These are phyloP conservation scores for Agrocybe praecox DNA, from an alignment of 768 basidiomycete genomes.

Conservation along the genomic window DNA sequence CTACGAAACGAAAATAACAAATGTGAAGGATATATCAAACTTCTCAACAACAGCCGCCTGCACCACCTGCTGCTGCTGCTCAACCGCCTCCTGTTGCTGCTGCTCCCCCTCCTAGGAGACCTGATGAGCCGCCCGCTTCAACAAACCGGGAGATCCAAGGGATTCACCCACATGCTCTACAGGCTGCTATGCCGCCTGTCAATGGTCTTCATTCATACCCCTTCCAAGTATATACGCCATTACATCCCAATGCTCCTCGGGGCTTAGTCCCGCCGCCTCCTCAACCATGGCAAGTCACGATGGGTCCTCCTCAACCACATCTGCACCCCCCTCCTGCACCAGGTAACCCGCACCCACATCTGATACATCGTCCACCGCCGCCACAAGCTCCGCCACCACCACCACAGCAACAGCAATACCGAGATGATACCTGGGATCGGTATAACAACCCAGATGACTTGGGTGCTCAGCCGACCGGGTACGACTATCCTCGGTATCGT, in stretches of 20 bases:
- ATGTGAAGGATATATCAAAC: neutral
- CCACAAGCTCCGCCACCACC: constrained; percentile 22
- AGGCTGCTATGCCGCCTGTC: constrained; percentile 30
- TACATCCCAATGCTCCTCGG: constrained; percentile 39
- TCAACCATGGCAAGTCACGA: constrained; percentile 68
- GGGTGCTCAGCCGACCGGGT: constrained; percentile 45
- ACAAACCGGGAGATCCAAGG: constrained; percentile 13
- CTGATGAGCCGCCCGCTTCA: constrained; percentile 9
- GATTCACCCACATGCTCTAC: constrained; percentile 22
- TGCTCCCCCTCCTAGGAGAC: constrained; percentile 9
- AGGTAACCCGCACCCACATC: constrained; percentile 29
- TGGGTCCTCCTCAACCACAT: constrained; percentile 70
- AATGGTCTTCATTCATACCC: constrained; percentile 36
- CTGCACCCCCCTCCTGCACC: constrained; percentile 43
- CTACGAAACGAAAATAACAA: constrained; percentile 6
- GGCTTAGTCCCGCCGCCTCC: constrained; percentile 48
- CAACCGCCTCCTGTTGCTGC: neutral
- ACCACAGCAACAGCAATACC: constrained; percentile 30
- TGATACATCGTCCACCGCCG: constrained; percentile 49
- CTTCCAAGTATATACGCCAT: constrained; percentile 41
- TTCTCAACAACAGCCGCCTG: too few relatives aligned
- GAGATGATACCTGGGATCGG: constrained; percentile 59
- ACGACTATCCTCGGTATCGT: constrained; percentile 59
- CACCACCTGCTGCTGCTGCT: neutral
- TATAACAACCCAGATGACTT: constrained; percentile 51